Conservation (phyloP, 768 basidiomycete genomes). For the Suillus weaverae region DNA sequence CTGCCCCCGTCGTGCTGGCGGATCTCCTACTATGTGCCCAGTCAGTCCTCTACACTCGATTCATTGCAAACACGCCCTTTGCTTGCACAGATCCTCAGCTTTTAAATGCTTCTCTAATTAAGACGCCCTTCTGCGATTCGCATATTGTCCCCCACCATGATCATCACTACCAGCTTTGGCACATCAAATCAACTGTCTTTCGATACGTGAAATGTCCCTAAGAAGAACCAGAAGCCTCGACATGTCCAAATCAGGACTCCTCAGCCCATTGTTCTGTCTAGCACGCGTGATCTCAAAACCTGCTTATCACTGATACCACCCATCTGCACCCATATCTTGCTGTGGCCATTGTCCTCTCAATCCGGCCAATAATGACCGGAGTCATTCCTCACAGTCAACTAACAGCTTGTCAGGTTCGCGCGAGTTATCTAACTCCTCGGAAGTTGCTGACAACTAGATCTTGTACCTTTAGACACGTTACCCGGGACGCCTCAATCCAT, state of each 20-base stretch:
- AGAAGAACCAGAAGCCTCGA: constrained; percentile 4
- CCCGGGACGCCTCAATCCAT: no score
- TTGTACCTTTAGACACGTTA: not conserved
- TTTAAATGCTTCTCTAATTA: not conserved
- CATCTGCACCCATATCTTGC: not conserved
- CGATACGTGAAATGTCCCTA: constrained; percentile 1
- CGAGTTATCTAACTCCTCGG: not conserved
- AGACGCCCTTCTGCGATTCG: not conserved
- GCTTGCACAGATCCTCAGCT: not conserved
- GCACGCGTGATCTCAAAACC: no score
- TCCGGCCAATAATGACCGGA: not conserved
- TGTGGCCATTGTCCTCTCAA: constrained; percentile 2
- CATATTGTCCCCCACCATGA: not conserved
- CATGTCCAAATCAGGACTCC: not conserved
- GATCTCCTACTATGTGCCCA: no score
- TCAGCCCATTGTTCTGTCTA: not conserved
- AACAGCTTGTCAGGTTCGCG: no score
- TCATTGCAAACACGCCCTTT: not conserved
- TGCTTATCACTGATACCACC: not conserved
- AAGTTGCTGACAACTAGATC: not conserved
- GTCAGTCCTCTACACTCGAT: not conserved
- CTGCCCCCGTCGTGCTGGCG: no score
- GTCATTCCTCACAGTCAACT: no score
- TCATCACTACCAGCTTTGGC: not conserved
- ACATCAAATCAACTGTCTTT: no score